A percentile compares a stretch with the other conserved stretches of the same genome.
Evolutionary conservation across 1,284 basidiomycete genomes (phyloP).

Genomic region (Hemileia vastatrix): DNA sequence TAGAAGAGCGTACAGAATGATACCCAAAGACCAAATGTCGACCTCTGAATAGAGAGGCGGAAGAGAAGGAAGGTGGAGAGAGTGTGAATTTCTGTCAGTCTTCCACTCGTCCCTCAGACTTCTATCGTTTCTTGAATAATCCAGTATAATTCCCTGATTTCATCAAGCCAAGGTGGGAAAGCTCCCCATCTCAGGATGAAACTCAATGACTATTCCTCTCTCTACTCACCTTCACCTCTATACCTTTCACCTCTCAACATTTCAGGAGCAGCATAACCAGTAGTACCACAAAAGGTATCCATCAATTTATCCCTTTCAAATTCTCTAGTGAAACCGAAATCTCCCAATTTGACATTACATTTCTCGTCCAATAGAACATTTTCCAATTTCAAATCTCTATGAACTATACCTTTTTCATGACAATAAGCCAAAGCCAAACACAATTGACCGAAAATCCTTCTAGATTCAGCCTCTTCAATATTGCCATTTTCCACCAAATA

Average conservation of each 20-base stretch:
- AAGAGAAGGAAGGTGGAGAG: no score
- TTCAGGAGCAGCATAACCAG: constrained; percentile 87
- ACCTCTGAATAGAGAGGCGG: constrained; percentile 78
- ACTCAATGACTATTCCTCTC: not conserved
- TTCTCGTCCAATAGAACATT: constrained; percentile 47
- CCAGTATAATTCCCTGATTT: no score
- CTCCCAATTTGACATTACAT: constrained; percentile 57
- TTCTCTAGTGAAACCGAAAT: constrained; percentile 93
- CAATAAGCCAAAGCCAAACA: constrained; percentile 46
- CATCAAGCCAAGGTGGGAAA: no score
- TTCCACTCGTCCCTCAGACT: no score
- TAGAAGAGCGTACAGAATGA: constrained; percentile 87
- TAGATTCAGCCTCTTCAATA: constrained; percentile 40
- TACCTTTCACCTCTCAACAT: constrained; percentile 85
- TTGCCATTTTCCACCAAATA: constrained; percentile 46
- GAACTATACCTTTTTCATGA: constrained; percentile 46
- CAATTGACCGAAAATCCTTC: constrained; percentile 46
- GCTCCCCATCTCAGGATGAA: no score
- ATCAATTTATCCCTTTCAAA: constrained; percentile 72
- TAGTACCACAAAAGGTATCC: constrained; percentile 95
- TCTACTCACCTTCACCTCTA: constrained; percentile 64
- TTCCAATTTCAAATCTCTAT: constrained; percentile 51
- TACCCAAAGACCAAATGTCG: constrained; percentile 91
- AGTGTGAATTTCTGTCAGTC: no score
- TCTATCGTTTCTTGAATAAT: no score